phyloP scores from a whole-genome alignment of 768 basidiomycete species.

The Boletus tomentosulus region DNA sequence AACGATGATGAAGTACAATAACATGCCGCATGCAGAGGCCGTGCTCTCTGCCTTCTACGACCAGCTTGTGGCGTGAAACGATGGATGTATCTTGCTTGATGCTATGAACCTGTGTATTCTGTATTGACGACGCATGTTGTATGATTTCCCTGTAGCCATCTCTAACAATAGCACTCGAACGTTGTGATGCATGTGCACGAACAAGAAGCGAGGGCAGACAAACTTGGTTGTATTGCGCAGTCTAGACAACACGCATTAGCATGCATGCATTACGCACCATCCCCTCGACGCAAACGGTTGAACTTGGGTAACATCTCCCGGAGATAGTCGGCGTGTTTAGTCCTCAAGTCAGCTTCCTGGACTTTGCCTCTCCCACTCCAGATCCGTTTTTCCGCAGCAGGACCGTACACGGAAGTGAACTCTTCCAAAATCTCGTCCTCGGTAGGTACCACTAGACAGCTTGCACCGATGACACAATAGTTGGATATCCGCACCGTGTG shows the following conservation, averaged over 20 bases:
- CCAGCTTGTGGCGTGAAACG: conserved; percentile 1
- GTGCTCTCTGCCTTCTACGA: conserved; percentile 20
- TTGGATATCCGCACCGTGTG: conserved; percentile 76
- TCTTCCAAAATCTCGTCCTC: conserved; percentile 78
- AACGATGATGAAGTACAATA: no score
- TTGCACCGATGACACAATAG: conserved; percentile 80
- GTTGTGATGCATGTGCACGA: background rate
- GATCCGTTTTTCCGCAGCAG: conserved; percentile 61
- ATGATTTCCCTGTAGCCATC: background rate
- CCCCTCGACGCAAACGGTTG: conserved; percentile 64
- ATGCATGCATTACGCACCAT: conserved; percentile 39
- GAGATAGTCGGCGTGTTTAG: conserved; percentile 90
- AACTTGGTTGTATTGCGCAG: background rate
- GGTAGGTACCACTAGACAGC: conserved; percentile 72
- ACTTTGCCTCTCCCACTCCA: conserved; percentile 86
- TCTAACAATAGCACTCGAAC: background rate
- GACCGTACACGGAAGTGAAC: conserved; percentile 82
- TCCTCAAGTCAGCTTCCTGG: conserved; percentile 78
- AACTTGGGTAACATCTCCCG: conserved; percentile 90
- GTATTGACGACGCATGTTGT: background rate
- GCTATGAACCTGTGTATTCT: background rate
- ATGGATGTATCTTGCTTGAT: background rate
- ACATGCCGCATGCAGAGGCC: no score
- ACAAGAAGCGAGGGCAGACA: background rate
- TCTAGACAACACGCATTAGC: background rate